These are phyloP conservation scores for Dillenia turbinata DNA, from an alignment of 164 flowering plant genomes.

Conservation along the genomic window DNA sequence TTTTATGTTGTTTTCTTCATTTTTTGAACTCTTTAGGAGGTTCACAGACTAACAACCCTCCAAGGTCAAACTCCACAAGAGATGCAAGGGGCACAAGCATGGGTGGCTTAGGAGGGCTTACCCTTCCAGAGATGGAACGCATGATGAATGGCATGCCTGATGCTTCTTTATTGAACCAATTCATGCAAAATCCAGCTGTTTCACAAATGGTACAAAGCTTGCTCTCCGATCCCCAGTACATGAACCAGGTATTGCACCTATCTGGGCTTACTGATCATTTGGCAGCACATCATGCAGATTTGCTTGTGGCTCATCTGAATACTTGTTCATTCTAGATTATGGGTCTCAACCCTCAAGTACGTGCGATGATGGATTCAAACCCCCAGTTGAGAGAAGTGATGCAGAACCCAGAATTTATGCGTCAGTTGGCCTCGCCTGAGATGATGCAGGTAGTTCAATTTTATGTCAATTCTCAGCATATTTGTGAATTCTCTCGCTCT, in stretches of 20 bases:
- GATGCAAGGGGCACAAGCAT: constrained; percentile 50
- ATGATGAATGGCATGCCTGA: constrained; percentile 59
- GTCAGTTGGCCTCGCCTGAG: constrained; percentile 63
- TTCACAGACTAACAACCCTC: constrained; percentile 47
- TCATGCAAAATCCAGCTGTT: constrained; percentile 86
- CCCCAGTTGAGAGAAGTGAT: constrained; percentile 65
- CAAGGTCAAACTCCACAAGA: constrained; percentile 44
- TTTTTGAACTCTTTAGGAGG: constrained; percentile 31
- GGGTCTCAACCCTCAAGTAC: constrained; percentile 44
- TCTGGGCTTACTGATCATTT: neutral
- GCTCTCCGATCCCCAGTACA: constrained; percentile 58
- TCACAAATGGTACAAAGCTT: constrained; percentile 82
- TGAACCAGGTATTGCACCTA: constrained; percentile 43
- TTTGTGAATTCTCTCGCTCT: too few relatives aligned
- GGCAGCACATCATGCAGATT: neutral
- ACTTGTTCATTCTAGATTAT: constrained; percentile 28
- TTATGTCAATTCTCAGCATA: constrained; percentile 4
- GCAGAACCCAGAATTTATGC: constrained; percentile 72
- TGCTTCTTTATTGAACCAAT: constrained; percentile 47
- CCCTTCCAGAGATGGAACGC: constrained; percentile 57
- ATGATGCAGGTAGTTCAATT: constrained; percentile 47
- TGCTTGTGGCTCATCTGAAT: neutral
- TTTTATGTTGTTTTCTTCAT: neutral
- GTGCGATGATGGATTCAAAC: constrained; percentile 41
- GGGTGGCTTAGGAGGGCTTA: constrained; percentile 68